phyloP scores from a whole-genome alignment of 2,329 filamentous ascomycete genomes.

The Trichoderma citrinoviride region DNA sequence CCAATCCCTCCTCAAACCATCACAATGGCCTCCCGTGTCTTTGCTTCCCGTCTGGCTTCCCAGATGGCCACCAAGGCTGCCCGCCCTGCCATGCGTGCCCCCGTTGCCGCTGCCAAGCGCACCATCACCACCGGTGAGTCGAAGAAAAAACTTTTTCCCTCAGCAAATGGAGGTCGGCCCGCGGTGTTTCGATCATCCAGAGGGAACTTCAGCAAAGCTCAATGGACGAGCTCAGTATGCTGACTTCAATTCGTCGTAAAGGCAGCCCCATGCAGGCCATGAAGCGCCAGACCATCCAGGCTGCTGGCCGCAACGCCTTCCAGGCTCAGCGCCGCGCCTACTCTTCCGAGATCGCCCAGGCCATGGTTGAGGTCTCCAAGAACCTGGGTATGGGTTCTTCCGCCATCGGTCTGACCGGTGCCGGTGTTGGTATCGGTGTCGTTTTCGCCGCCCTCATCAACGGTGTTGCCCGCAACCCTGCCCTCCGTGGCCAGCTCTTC shows the following conservation, averaged over 20 bases:
- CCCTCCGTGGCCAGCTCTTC: conserved; percentile 93
- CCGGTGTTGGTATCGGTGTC: conserved; percentile 93
- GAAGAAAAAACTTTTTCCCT: conserved; percentile 37
- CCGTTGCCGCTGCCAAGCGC: conserved; percentile 67
- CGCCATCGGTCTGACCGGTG: conserved; percentile 88
- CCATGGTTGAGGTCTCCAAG: conserved; percentile 87
- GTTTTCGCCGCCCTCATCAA: conserved; percentile 88
- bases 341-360: conserved; percentile 84
- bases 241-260: conserved; percentile 36
- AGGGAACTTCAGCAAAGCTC: conserved; percentile 29
- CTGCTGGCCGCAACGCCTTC: conserved; percentile 64
- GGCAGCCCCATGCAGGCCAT: conserved; percentile 67
- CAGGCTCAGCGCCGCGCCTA: conserved; percentile 68
- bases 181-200: conserved; percentile 23
- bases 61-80: conserved; percentile 76
- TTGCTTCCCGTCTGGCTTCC: conserved; percentile 74
- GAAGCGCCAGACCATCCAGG: conserved; percentile 72
- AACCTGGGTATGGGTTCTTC: conserved; percentile 86
- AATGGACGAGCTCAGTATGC: conserved; percentile 37
- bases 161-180: conserved; percentile 11
- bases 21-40: conserved; percentile 80
- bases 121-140: conserved; percentile 71
- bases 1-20: conserved; percentile 45
- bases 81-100: conserved; percentile 68
- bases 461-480: conserved; percentile 90